Base-by-base conservation (phyloP, 768 basidiomycete species). In the Phaeotremella fagi region DNA sequence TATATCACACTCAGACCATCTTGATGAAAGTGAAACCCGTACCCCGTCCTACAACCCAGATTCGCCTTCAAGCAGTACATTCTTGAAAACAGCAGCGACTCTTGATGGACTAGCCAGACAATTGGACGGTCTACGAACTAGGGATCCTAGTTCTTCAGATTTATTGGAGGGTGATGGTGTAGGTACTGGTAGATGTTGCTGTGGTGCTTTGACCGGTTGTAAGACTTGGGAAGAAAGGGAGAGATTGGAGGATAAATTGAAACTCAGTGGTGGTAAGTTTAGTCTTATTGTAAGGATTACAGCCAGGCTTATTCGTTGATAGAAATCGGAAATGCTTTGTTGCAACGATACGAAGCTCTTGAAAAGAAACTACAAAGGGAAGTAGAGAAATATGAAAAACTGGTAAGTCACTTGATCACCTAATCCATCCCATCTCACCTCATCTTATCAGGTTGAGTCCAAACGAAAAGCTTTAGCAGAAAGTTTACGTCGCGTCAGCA, bases 291-390 rank as follows among this genome's bases (percentile, higher is more conserved):
- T 28, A 24, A n/a, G 28, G 22, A n/a, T n/a, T n/a, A n/a, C n/a
- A n/a, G n/a, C n/a, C n/a, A n/a, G n/a, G n/a, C n/a, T n/a, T n/a
- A n/a, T n/a, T n/a, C n/a, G n/a, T n/a, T n/a, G 15, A 20, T 48
- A 90, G 90, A 92, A 79, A 85, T 94, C 25, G 90, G 90, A 12
- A 88, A 90, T 73, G 90, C 91, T 3, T 75, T 95, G 43, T 74
- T 95, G 44, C 83, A 87, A 66, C 79, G 85, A 55, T 89, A 92
- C 69, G 90, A 92, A 75, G 87, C 86, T 31, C 38, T 71, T 36
- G 64, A 66, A 48, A 52, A 57, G 33, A 68, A 69, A 45, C 50
- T 57, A 24, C 52, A 57, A 23, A 48, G 61, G 20, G 66, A 65
- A 31, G 60, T 63, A 35, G 61, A 67, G 24, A 52, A 57, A 50